These are phyloP conservation scores for Entelexis paramagnoliae DNA, from an alignment of 1,139 yeast species.

Conservation along the genomic window DNA sequence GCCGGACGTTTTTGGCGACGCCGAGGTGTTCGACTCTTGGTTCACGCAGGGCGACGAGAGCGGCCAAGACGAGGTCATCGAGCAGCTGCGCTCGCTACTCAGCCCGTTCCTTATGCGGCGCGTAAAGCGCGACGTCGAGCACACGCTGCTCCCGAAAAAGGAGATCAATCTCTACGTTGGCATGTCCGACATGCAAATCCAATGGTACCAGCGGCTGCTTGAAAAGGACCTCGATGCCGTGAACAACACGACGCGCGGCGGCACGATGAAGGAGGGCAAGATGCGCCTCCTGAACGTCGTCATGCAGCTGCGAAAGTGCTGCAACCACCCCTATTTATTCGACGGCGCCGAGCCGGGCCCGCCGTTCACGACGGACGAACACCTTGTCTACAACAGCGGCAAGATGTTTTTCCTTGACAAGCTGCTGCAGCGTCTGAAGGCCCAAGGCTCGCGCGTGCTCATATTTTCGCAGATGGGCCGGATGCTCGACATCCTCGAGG, in stretches of 20 bases:
- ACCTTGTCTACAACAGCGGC: slow-evolving; percentile 76
- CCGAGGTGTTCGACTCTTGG: slow-evolving; percentile 90
- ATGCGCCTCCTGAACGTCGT: slow-evolving; percentile 85
- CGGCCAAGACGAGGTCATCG: slow-evolving; percentile 57
- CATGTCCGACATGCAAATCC: slow-evolving; percentile 88
- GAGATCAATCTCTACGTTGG: slow-evolving; percentile 86
- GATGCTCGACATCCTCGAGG: slow-evolving; percentile 81
- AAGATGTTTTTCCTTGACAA: slow-evolving; percentile 85
- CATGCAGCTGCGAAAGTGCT: slow-evolving; percentile 93
- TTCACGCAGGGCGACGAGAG: slow-evolving; percentile 39
- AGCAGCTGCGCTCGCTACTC: slow-evolving; percentile 80
- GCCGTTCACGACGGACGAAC: slow-evolving; percentile 94
- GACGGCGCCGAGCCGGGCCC: slow-evolving; percentile 99
- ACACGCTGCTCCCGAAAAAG: slow-evolving; percentile 76
- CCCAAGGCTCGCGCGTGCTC: slow-evolving; percentile 78
- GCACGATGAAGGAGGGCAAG: slow-evolving; percentile 71
- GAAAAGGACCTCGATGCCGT: slow-evolving; percentile 96
- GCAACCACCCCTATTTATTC: slow-evolving; percentile 92
- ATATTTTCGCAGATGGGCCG: slow-evolving; percentile 95
- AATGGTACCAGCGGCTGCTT: slow-evolving; percentile 79
- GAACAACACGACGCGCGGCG: slow-evolving; percentile 45
- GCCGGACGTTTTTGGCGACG: slow-evolving; percentile 93
- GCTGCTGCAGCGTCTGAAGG: slow-evolving; percentile 58
- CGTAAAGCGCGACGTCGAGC: slow-evolving; percentile 88
- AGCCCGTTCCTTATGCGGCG: slow-evolving; percentile 83